A percentile compares a stretch with the other conserved stretches of the same genome.
Conservation (phyloP, 805 yeast species). For the Brettanomyces naardenensis region DNA sequence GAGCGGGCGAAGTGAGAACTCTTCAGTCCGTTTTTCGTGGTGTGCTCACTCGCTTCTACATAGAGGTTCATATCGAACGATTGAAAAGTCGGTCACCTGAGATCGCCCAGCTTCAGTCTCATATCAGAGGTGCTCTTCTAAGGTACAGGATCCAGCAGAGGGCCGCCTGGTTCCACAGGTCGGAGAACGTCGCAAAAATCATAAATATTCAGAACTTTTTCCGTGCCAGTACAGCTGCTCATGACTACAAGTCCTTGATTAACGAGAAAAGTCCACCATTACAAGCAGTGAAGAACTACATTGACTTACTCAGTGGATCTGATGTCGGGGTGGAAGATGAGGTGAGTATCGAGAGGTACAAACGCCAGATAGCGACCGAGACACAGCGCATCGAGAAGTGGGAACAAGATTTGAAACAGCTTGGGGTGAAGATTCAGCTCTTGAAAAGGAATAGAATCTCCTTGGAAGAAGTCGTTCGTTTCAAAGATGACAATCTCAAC, state of each 20-base stretch:
- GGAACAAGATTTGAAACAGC: slow-evolving; percentile 66
- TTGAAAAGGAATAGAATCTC: slow-evolving; percentile 74
- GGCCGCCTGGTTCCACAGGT: slow-evolving; percentile 39
- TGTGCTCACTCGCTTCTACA: slow-evolving; percentile 46
- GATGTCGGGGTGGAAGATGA: slow-evolving; percentile 66
- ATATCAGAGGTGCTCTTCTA: slow-evolving; percentile 38
- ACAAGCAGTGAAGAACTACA: slow-evolving; percentile 67
- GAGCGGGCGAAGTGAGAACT: slow-evolving; percentile 26
- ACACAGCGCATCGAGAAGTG: slow-evolving; percentile 64
- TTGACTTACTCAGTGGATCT: slow-evolving; percentile 60
- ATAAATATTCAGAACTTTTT: slow-evolving; percentile 68
- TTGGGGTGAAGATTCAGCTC: slow-evolving; percentile 71
- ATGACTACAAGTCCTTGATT: slow-evolving; percentile 67
- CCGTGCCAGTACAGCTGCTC: slow-evolving; percentile 57
- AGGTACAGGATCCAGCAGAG: slow-evolving; percentile 30
- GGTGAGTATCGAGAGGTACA: slow-evolving; percentile 53
- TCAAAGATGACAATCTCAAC: slow-evolving; percentile 28
- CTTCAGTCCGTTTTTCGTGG: slow-evolving; percentile 62
- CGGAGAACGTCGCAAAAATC: slow-evolving; percentile 46
- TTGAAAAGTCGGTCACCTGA: slow-evolving; percentile 34
- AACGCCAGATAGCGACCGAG: slow-evolving; percentile 61
- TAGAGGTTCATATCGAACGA: slow-evolving; percentile 48
- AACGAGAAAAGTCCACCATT: slow-evolving; percentile 71
- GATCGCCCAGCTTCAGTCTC: slow-evolving; percentile 45
- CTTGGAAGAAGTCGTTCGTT: slow-evolving; percentile 53